These are phyloP conservation scores for Saccharomycopsis babjevae DNA, from an alignment of 805 yeast species.

Conservation along the genomic window DNA sequence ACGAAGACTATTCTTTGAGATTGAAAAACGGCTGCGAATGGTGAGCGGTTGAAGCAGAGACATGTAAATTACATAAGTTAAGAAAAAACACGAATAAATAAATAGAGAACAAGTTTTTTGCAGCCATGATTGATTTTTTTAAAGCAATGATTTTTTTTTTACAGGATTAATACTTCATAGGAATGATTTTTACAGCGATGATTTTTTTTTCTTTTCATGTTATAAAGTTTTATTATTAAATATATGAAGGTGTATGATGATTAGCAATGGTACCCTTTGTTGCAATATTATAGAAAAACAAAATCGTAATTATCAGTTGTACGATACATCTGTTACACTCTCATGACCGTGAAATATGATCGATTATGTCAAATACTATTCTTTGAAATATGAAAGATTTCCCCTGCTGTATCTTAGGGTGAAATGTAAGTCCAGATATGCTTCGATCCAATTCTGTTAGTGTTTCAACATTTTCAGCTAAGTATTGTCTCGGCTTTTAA, in stretches of 20 bases:
- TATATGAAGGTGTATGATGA: too few species aligned
- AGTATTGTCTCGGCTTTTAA: too few species aligned
- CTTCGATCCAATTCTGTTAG: not conserved
- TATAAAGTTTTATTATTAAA: not conserved
- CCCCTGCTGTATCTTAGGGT: too few species aligned
- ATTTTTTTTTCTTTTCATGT: not conserved
- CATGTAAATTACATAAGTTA: not conserved
- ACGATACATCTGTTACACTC: too few species aligned
- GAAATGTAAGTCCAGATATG: too few species aligned
- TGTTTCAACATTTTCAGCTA: too few species aligned
- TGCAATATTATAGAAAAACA: too few species aligned
- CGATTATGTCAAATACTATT: not conserved
- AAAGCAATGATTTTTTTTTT: not conserved
- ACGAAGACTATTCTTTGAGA: not conserved
- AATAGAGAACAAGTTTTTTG: not conserved
- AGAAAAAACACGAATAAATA: not conserved
- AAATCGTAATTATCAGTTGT: too few species aligned
- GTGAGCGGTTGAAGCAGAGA: not conserved
- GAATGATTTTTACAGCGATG: not conserved
- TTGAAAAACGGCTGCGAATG: not conserved
- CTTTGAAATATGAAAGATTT: not conserved
- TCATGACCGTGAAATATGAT: too few species aligned
- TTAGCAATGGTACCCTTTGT: too few species aligned
- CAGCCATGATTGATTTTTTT: not conserved
- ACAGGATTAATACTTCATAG: too few species aligned